phyloP scores from a whole-genome alignment of 2,329 filamentous ascomycete genomes.

The Fusarium anthophilum region DNA sequence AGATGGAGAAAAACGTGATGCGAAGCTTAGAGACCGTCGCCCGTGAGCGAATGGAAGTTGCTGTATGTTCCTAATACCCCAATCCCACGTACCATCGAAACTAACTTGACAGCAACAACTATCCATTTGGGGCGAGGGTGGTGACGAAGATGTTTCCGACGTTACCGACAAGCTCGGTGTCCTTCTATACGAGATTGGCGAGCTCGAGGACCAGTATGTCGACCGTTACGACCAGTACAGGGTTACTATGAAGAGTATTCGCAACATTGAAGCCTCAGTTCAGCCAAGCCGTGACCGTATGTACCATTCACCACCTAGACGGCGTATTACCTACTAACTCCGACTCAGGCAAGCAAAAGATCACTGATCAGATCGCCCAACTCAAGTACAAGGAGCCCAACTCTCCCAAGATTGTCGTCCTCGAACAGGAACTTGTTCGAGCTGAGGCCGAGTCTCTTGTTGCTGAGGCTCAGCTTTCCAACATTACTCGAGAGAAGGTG shows the following conservation, averaged over 20 bases:
- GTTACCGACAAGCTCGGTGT: conserved; percentile 99
- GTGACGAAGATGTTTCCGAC: conserved; percentile 97
- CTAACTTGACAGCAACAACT: conserved; percentile 83
- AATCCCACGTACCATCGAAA: not conserved
- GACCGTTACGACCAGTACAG: conserved; percentile 99
- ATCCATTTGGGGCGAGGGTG: conserved; percentile 94
- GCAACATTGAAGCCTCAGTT: conserved; percentile 98
- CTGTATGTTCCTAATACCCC: conserved; percentile 68
- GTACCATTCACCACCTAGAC: conserved; percentile 44
- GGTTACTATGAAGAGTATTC: conserved; percentile 98
- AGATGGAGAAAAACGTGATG: conserved; percentile 99
- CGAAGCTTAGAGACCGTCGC: conserved; percentile 95
- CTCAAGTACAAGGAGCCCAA: conserved; percentile 99
- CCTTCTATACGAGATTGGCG: conserved; percentile 96
- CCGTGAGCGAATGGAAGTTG: conserved; percentile 97
- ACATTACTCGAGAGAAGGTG: conserved; percentile 99
- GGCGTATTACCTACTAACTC: conserved; percentile 4
- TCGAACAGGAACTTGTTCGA: conserved; percentile 98
- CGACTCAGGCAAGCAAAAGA: conserved; percentile 90
- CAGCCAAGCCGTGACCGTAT: conserved; percentile 96
- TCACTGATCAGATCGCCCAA: conserved; percentile 97
- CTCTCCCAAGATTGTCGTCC: conserved; percentile 95
- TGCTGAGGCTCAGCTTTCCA: conserved; percentile 96
- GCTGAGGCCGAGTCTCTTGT: conserved; percentile 99
- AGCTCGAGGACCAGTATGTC: conserved; percentile 97